Conservation (phyloP, 306 rosid species). For the Glycine soja region DNA sequence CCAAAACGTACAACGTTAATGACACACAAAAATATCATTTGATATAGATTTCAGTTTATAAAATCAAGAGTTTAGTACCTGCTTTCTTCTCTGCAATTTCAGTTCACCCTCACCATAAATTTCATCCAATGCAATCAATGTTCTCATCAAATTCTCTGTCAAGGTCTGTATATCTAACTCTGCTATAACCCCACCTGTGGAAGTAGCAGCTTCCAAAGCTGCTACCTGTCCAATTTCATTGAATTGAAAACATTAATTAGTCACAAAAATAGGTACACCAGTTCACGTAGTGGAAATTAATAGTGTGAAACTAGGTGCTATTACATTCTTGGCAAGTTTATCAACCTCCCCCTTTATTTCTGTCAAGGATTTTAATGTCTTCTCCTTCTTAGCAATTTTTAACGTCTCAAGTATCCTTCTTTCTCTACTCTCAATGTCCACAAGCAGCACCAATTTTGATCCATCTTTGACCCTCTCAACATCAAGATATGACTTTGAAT, state of each 20-base stretch:
- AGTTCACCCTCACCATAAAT: conserved; percentile 67
- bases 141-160: conserved; percentile 74
- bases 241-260: conserved; percentile 20
- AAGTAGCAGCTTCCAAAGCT: conserved; percentile 56
- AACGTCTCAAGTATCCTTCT: conserved; percentile 59
- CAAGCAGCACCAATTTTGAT: conserved; percentile 67
- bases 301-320: neutral
- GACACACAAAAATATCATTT: neutral
- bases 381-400: conserved; percentile 59
- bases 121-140: conserved; percentile 72
- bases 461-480: conserved; percentile 70
- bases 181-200: conserved; percentile 49
- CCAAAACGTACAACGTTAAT: conserved; percentile 17
- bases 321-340: conserved; percentile 66
- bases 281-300: neutral
- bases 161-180: conserved; percentile 59
- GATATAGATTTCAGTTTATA: conserved; percentile 9
- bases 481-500: conserved; percentile 80
- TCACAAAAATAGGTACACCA: neutral
- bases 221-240: conserved; percentile 62
- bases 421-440: conserved; percentile 67
- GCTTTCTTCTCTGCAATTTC: conserved; percentile 65
- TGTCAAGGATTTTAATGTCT: conserved; percentile 61
- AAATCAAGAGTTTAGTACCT: conserved; percentile 53
- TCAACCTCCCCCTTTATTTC: conserved; percentile 67